Conservation (phyloP, 2,329 filamentous ascomycete species). For the Trichoderma lentiforme region DNA sequence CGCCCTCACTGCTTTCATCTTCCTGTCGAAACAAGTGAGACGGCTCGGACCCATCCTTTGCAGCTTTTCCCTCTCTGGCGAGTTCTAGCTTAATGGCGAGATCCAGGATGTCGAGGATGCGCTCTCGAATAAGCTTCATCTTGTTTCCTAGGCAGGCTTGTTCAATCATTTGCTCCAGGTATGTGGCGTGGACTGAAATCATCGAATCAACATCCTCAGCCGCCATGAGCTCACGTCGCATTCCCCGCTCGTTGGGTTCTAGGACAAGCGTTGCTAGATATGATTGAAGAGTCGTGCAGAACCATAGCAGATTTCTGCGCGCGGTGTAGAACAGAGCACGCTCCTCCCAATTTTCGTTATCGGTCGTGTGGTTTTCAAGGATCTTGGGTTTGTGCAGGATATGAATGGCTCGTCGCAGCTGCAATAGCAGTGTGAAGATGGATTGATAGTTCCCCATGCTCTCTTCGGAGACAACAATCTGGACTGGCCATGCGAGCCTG, state of each 20-base stretch:
- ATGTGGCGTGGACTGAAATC: conserved; percentile 65
- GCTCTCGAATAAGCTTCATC: conserved; percentile 66
- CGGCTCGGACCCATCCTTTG: conserved; percentile 15
- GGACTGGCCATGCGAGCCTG: conserved; percentile 61
- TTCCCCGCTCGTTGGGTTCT: conserved; percentile 52
- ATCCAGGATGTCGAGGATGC: conserved; percentile 73
- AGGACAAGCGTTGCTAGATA: conserved; percentile 75
- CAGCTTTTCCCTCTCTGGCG: conserved; percentile 40
- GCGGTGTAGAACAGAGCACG: conserved; percentile 55
- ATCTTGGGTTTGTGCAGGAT: conserved; percentile 58
- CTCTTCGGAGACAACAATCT: conserved; percentile 68
- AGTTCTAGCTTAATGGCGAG: conserved; percentile 68
- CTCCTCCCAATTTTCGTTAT: conserved; percentile 39
- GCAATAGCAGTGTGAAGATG: conserved; percentile 72
- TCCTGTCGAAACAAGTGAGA: conserved; percentile 25
- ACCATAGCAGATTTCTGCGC: conserved; percentile 72
- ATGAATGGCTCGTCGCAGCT: conserved; percentile 68
- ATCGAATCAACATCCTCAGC: conserved; percentile 78
- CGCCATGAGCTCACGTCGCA: conserved; percentile 55
- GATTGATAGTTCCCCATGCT: conserved; percentile 66
- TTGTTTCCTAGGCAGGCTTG: conserved; percentile 68
- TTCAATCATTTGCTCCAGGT: conserved; percentile 59
- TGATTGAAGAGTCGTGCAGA: conserved; percentile 68
- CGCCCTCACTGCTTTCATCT: conserved; percentile 34
- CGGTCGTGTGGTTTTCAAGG: conserved; percentile 38